phyloP scores from a whole-genome alignment of 805 yeast species.

The Spathaspora sp. region DNA sequence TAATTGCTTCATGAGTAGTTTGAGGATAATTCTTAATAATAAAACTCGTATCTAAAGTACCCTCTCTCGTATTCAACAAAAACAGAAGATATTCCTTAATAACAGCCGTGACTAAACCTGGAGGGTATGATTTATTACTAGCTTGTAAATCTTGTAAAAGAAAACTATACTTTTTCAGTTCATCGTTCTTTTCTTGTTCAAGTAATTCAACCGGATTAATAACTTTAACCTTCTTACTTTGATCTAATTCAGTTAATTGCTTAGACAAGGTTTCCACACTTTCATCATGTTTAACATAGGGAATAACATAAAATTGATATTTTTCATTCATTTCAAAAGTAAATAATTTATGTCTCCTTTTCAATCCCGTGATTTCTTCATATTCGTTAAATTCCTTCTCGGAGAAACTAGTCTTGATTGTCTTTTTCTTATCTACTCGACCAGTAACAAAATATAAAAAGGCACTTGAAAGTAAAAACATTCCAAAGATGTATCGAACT shows the following conservation, averaged over 20 bases:
- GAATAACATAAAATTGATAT: conserved; percentile 40
- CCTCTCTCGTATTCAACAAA: conserved; percentile 31
- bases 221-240: conserved; percentile 26
- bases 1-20: conserved; percentile 61
- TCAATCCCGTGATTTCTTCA: conserved; percentile 49
- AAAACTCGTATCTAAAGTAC: conserved; percentile 44
- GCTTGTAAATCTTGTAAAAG: conserved; percentile 45
- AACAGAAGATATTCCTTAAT: conserved; percentile 35
- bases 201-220: conserved; percentile 52
- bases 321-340: conserved; percentile 32
- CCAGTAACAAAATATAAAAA: conserved; percentile 27
- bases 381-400: conserved; percentile 48
- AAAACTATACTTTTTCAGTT: conserved; percentile 46
- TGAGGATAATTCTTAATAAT: conserved; percentile 58
- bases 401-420: conserved; percentile 35
- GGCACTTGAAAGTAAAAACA: conserved; percentile 30
- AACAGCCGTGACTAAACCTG: conserved; percentile 50
- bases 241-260: conserved; percentile 11
- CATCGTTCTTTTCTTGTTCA: conserved; percentile 40
- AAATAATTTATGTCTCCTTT: conserved; percentile 45
- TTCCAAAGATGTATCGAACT: conserved; percentile 33
- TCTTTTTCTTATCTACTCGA: conserved; percentile 25
- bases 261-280: conserved; percentile 16
- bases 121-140: conserved; percentile 27
- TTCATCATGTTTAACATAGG: conserved; percentile 21